A percentile compares a stretch with the other conserved stretches of the same genome.
These are phyloP conservation scores for Amorphotheca resinae DNA, from an alignment of 495 filamentous ascomycete species.

Conservation along the genomic window DNA sequence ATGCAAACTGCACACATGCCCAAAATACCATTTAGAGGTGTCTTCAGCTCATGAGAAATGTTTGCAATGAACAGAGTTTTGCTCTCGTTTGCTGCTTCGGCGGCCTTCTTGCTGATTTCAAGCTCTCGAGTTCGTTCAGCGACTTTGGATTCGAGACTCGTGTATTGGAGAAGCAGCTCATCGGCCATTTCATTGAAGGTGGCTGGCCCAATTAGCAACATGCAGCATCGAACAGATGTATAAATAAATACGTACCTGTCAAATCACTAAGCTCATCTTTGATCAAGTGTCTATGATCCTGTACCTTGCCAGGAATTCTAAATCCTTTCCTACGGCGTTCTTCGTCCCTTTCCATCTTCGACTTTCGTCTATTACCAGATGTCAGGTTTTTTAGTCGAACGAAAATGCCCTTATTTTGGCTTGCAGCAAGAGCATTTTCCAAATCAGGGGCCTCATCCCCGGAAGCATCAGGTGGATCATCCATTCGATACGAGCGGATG, in stretches of 20 bases:
- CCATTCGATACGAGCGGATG: conserved; percentile 25
- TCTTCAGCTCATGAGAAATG: conserved; percentile 89
- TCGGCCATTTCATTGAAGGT: conserved; percentile 95
- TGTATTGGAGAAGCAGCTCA: conserved; percentile 76
- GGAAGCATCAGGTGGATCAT: conserved; percentile 29
- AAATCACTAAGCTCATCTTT: conserved; percentile 84
- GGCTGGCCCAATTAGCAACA: conserved; percentile 4
- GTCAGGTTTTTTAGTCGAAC: conserved; percentile 26
- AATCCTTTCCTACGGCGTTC: conserved; percentile 46
- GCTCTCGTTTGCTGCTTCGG: conserved; percentile 85
- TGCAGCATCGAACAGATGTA: neutral
- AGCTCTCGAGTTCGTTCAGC: conserved; percentile 69
- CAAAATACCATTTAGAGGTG: conserved; percentile 82
- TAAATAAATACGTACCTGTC: conserved; percentile 29
- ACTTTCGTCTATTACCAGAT: conserved; percentile 18
- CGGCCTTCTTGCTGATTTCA: conserved; percentile 79
- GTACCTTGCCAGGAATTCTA: conserved; percentile 73
- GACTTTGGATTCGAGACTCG: conserved; percentile 71
- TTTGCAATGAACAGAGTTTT: conserved; percentile 95
- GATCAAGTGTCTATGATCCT: conserved; percentile 57
- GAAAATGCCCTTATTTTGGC: conserved; percentile 28
- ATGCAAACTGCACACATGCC: conserved; percentile 81
- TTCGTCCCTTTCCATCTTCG: conserved; percentile 26
- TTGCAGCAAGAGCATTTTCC: conserved; percentile 15
- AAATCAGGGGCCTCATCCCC: conserved; percentile 11